Evolutionary conservation across 1,139 yeast genomes (phyloP).

Genomic region (Neolecta irregularis): DNA sequence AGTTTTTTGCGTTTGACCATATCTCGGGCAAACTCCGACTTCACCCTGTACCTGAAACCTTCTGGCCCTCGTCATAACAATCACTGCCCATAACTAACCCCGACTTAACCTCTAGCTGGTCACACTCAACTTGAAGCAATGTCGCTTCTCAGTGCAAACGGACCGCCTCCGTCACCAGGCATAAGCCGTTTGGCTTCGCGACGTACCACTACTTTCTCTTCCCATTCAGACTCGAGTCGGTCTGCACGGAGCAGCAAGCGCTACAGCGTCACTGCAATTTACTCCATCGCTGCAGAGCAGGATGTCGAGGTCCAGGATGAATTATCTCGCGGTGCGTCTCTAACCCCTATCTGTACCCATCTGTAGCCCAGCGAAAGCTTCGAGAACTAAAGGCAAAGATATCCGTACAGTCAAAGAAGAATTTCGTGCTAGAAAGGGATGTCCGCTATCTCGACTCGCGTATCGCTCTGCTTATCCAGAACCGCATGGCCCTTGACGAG

Average conservation of each 20-base stretch:
- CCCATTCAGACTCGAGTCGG: conserved; percentile 12
- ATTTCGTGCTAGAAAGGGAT: conserved; percentile 28
- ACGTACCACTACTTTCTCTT: neutral
- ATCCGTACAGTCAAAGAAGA: conserved; percentile 27
- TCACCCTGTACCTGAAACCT: too few species aligned
- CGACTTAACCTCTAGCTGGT: too few species aligned
- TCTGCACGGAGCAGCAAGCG: conserved; percentile 20
- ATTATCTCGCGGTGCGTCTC: conserved; percentile 18
- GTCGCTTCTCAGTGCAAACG: too few species aligned
- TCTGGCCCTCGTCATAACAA: too few species aligned
- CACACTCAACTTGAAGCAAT: too few species aligned
- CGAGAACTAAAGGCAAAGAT: conserved; percentile 25
- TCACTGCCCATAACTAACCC: too few species aligned
- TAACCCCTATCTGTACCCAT: neutral
- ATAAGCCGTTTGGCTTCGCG: neutral
- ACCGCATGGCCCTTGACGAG: conserved; percentile 28
- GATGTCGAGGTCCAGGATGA: conserved; percentile 28
- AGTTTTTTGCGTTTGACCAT: too few species aligned
- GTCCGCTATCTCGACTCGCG: conserved; percentile 29
- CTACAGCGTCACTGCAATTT: conserved; percentile 26
- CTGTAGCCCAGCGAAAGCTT: conserved; percentile 24
- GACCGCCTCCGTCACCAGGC: neutral
- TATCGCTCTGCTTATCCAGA: conserved; percentile 29
- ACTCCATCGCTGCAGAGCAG: conserved; percentile 23
- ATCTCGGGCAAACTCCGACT: too few species aligned